phyloP scores from a whole-genome alignment of 176 grass and related monocot species.

The Juncus inflexus region DNA sequence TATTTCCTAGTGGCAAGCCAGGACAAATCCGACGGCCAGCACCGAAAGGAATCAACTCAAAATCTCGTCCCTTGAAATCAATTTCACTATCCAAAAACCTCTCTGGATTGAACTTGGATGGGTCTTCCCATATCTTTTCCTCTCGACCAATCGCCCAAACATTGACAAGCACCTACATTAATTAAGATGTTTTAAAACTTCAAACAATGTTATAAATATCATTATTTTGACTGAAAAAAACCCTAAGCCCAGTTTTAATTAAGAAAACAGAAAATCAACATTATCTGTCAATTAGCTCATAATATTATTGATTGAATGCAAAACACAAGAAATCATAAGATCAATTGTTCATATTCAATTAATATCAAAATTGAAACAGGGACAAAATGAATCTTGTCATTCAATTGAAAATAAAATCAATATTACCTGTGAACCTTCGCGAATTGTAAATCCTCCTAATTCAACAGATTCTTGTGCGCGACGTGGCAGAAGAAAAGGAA shows the following conservation, averaged over 20 bases:
- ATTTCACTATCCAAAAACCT: conserved; percentile 28
- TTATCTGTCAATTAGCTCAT: too few species aligned
- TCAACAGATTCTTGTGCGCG: conserved; percentile 20
- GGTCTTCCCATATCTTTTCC: conserved; percentile 17
- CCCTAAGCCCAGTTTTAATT: too few species aligned
- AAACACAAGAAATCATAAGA: too few species aligned
- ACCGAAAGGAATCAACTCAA: conserved; percentile 29
- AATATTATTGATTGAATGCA: too few species aligned
- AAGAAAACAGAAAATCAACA: too few species aligned
- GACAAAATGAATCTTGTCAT: too few species aligned
- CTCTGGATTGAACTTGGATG: conserved; percentile 33
- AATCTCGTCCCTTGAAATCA: conserved; percentile 4
- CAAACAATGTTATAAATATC: too few species aligned
- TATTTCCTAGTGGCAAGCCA: conserved; percentile 14
- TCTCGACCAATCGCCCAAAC: conserved; percentile 40
- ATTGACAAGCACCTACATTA: conserved; percentile 33
- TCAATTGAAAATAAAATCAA: background rate
- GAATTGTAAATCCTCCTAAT: conserved; percentile 22
- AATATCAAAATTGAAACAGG: too few species aligned
- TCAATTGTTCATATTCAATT: too few species aligned
- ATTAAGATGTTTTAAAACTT: too few species aligned
- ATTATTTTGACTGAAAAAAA: too few species aligned
- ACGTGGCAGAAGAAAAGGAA: conserved; percentile 20
- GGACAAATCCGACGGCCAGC: conserved; percentile 23
- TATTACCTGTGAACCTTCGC: conserved; percentile 11